Evolutionary conservation across 169 alveolate species (phyloP).

Genomic region (Cryptosporidium sp.): DNA sequence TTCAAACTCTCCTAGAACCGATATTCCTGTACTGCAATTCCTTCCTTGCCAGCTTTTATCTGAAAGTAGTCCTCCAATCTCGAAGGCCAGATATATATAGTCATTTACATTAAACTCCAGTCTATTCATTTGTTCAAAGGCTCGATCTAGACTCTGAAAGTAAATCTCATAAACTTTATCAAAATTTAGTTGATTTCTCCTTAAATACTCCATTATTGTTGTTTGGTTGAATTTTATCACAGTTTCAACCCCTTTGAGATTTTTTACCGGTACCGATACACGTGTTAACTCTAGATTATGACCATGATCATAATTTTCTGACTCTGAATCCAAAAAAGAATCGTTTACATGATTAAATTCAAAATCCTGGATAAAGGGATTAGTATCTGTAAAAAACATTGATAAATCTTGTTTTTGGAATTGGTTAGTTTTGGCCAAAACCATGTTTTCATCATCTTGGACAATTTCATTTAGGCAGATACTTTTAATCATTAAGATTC

Average conservation of each 20-base stretch:
- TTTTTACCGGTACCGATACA: not conserved
- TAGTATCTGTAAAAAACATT: not conserved
- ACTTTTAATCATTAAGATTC: not conserved
- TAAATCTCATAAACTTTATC: slow-evolving; percentile 10
- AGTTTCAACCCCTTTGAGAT: too few species aligned
- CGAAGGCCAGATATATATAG: not conserved
- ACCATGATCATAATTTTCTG: not conserved
- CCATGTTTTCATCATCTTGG: not conserved
- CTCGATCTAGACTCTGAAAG: not conserved
- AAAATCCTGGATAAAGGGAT: not conserved
- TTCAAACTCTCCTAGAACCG: not conserved
- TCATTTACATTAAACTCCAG: not conserved
- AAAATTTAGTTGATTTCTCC: slow-evolving; percentile 4
- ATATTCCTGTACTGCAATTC: not conserved
- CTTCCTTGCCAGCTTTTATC: not conserved
- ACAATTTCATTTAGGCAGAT: not conserved
- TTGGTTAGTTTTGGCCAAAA: not conserved
- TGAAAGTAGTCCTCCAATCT: not conserved
- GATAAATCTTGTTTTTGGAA: not conserved
- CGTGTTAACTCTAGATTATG: not conserved
- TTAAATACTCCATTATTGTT: slow-evolving; percentile 4
- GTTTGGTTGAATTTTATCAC: not conserved
- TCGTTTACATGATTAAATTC: too few species aligned
- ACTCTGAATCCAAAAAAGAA: not conserved
- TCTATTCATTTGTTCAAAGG: not conserved